A percentile compares a stretch with the other conserved stretches of the same genome.
phyloP scores from a whole-genome alignment of 2,329 filamentous ascomycete genomes.

The Ceratocystis huliohia region DNA sequence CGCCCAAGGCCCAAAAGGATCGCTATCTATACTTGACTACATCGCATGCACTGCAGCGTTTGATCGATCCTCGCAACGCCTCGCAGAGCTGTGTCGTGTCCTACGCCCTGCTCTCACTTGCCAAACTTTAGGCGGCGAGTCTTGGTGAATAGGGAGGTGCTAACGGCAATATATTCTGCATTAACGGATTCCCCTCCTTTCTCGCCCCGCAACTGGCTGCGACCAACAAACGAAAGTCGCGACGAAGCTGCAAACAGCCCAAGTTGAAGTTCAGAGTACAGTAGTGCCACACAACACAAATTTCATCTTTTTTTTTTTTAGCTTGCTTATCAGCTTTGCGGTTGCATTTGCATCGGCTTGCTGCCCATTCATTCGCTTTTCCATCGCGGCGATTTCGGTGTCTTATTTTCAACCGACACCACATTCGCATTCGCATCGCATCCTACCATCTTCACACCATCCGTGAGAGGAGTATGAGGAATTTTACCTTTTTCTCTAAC shows the following conservation, averaged over 20 bases:
- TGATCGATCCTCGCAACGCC: neutral
- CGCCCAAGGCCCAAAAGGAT: neutral
- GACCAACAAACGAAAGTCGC: too few species aligned
- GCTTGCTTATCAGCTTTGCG: neutral
- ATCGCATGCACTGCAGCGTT: neutral
- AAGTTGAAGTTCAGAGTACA: too few species aligned
- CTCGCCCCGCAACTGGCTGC: neutral
- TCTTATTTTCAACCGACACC: neutral
- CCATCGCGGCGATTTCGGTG: neutral
- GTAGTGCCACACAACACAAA: too few species aligned
- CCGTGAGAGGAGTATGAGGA: neutral
- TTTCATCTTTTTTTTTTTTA: neutral
- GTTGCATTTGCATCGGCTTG: neutral
- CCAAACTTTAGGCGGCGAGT: neutral
- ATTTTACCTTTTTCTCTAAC: neutral
- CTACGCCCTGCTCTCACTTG: conserved; percentile 13
- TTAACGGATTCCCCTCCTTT: too few species aligned
- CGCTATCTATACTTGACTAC: neutral
- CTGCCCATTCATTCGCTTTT: neutral
- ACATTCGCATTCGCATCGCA: too few species aligned
- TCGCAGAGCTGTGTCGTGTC: neutral
- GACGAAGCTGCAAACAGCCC: too few species aligned
- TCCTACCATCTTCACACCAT: too few species aligned
- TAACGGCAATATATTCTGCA: too few species aligned
- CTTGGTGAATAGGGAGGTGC: neutral